Evolutionary conservation across 495 filamentous ascomycete genomes (phyloP).

Genomic region (Daldinia childiae): DNA sequence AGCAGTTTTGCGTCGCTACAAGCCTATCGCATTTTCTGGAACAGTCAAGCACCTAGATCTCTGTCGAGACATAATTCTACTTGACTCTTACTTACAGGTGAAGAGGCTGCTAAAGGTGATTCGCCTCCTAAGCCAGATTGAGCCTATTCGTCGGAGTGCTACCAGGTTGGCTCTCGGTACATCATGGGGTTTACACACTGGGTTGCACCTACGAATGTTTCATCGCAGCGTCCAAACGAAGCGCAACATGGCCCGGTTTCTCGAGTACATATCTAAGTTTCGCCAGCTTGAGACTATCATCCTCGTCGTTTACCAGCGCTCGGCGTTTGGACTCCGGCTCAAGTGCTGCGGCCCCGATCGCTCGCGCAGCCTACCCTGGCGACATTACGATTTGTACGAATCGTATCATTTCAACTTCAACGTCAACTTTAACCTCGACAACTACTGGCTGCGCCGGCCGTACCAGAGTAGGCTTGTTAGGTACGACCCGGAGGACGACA

Average conservation of each 20-base stretch:
- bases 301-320: constrained; percentile 59
- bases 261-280: constrained; percentile 55
- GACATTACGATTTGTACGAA: constrained; percentile 51
- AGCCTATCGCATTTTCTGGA: constrained; percentile 55
- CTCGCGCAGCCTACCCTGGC: constrained; percentile 29
- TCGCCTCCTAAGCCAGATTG: constrained; percentile 59
- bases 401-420: constrained; percentile 62
- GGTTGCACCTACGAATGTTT: constrained; percentile 57
- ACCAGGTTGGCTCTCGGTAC: constrained; percentile 57
- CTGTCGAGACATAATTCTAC: constrained; percentile 58
- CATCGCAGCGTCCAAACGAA: constrained; percentile 56
- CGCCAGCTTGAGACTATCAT: constrained; percentile 53
- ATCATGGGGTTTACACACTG: constrained; percentile 58
- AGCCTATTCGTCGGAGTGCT: constrained; percentile 54
- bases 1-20: constrained; percentile 59
- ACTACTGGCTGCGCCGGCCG: constrained; percentile 53
- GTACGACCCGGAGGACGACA: constrained; percentile 54
- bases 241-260: constrained; percentile 58
- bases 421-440: constrained; percentile 59
- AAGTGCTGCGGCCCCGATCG: constrained; percentile 37
- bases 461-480: constrained; percentile 55
- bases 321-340: constrained; percentile 57
- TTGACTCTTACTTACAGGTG: constrained; percentile 60
- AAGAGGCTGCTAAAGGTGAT: constrained; percentile 58
- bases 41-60: constrained; percentile 60